A percentile compares a stretch with the other conserved stretches of the same genome.
Evolutionary conservation across 1,284 basidiomycete genomes (phyloP).

Genomic region (Tilletia caries): DNA sequence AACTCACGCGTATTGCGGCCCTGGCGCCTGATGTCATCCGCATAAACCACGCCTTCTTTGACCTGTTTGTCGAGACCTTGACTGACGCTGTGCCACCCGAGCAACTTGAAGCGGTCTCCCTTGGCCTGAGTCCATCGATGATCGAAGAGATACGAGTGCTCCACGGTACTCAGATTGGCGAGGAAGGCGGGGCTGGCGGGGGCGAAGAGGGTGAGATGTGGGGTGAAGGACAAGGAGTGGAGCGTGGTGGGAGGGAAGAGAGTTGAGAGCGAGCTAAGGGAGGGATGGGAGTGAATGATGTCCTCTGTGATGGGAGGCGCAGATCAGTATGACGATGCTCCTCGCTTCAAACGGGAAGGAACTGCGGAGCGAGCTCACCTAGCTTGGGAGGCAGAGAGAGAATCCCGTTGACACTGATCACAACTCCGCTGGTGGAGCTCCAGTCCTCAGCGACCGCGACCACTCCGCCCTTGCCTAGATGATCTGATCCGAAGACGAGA

Average conservation of each 20-base stretch:
- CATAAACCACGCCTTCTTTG: conserved; percentile 11
- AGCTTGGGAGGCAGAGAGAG: conserved; percentile 73
- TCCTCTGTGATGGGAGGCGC: conserved; percentile 22
- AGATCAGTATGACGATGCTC: too few species aligned
- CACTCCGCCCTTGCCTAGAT: conserved; percentile 66
- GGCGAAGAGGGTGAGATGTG: conserved; percentile 83
- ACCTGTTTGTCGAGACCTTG: conserved; percentile 24
- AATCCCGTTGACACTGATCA: conserved; percentile 73
- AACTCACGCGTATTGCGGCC: neutral
- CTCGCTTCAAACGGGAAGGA: neutral
- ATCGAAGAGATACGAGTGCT: conserved; percentile 36
- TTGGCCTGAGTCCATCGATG: conserved; percentile 30
- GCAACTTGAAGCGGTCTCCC: conserved; percentile 42
- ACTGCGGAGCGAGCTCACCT: conserved; percentile 58
- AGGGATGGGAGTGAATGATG: conserved; percentile 37
- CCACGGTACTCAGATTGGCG: conserved; percentile 29
- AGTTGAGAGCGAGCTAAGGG: conserved; percentile 46
- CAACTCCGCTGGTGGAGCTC: conserved; percentile 63
- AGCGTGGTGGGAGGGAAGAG: conserved; percentile 48
- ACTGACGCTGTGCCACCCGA: conserved; percentile 48
- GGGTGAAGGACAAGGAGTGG: conserved; percentile 38
- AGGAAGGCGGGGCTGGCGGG: conserved; percentile 79
- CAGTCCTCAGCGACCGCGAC: conserved; percentile 56
- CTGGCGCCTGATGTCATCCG: neutral
- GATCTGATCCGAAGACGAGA: conserved; percentile 65